These are phyloP conservation scores for Lumnitzera littorea DNA, from an alignment of 345 rosid genomes.

Conservation along the genomic window DNA sequence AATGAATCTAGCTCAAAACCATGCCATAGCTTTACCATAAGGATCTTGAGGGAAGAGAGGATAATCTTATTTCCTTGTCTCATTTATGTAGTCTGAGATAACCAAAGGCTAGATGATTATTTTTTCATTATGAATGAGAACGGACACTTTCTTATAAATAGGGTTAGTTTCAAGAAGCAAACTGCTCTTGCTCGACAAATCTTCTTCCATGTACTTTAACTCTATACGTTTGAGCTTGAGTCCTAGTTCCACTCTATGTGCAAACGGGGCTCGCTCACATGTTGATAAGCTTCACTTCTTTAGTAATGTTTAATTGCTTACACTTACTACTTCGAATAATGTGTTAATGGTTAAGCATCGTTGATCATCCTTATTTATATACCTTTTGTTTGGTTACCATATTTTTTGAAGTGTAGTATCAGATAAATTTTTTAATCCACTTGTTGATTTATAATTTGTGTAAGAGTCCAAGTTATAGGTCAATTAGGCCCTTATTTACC, in stretches of 20 bases:
- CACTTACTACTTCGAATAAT: background rate
- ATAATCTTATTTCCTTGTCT: conserved; percentile 22
- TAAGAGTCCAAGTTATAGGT: too few species aligned
- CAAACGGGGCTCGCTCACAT: conserved; percentile 11
- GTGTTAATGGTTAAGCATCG: too few species aligned
- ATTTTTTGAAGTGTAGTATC: too few species aligned
- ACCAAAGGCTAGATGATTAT: conserved; percentile 16
- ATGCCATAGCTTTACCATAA: conserved; percentile 17
- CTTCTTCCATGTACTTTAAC: conserved; percentile 9
- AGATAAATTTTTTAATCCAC: too few species aligned
- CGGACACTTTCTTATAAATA: conserved; percentile 27
- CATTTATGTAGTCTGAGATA: conserved; percentile 25
- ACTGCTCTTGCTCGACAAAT: conserved; percentile 14
- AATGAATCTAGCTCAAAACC: conserved; percentile 24
- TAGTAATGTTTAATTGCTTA: background rate
- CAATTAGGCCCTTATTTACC: too few species aligned
- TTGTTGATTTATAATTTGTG: too few species aligned
- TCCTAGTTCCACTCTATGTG: conserved; percentile 18
- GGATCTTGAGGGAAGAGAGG: conserved; percentile 19
- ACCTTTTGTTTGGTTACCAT: too few species aligned
- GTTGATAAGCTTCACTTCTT: conserved; percentile 20
- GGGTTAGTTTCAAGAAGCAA: conserved; percentile 25
- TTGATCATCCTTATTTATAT: too few species aligned
- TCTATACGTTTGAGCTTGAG: conserved; percentile 25
- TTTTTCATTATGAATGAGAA: conserved; percentile 19